Conservation (phyloP, 2,329 filamentous ascomycete species). For the Claviceps africana region DNA sequence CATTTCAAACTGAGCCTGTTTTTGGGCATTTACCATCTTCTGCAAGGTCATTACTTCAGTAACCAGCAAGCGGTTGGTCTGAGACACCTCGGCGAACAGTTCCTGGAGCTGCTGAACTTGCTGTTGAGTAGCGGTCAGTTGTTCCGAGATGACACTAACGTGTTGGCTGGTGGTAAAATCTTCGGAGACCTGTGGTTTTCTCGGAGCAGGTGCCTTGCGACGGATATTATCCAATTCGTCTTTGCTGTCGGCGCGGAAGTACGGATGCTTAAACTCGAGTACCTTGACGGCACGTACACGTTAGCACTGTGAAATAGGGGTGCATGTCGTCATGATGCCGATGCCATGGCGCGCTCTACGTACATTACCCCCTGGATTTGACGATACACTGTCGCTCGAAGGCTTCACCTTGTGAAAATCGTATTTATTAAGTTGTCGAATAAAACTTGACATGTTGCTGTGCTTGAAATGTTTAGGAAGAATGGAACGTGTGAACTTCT, state of each 20-base stretch:
- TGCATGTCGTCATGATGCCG: constrained; percentile 5
- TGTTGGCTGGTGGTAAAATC: constrained; percentile 77
- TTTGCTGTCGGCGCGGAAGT: constrained; percentile 91
- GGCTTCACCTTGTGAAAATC: constrained; percentile 92
- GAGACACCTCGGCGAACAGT: constrained; percentile 62
- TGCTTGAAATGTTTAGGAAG: constrained; percentile 98
- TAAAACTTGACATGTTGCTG: constrained; percentile 95
- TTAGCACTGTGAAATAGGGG: constrained; percentile 4
- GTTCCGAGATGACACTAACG: constrained; percentile 76
- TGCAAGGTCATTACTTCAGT: constrained; percentile 48
- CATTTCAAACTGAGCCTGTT: constrained; percentile 43
- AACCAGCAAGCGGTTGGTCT: constrained; percentile 47
- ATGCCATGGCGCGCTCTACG: background rate
- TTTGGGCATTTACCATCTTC: constrained; percentile 44
- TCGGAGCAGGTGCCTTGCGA: constrained; percentile 81
- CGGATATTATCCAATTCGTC: constrained; percentile 93
- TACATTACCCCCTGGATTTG: constrained; percentile 24
- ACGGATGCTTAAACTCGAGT: constrained; percentile 84
- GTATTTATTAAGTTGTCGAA: constrained; percentile 91
- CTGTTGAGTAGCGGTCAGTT: constrained; percentile 78
- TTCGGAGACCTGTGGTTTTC: constrained; percentile 53
- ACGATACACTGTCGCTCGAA: constrained; percentile 22
- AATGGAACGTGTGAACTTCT: constrained; percentile 95
- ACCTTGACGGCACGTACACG: constrained; percentile 21
- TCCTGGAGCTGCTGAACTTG: constrained; percentile 82